Evolutionary conservation across 2,329 filamentous ascomycete species (phyloP), one percentile per base, ranked within the genome.

Genomic region (Ciborinia camelliae): DNA sequence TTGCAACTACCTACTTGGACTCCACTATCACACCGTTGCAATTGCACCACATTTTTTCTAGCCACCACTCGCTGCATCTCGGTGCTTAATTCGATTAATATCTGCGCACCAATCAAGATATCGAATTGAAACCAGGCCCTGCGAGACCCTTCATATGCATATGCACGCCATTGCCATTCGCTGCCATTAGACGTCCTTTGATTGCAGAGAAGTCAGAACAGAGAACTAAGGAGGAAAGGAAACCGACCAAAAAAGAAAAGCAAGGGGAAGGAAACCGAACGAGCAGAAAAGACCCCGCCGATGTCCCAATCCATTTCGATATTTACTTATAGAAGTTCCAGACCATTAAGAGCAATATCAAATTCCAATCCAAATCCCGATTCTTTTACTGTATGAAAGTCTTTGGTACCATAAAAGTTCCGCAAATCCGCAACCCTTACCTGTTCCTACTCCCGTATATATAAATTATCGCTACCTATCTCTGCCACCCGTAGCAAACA

Each of bases 161-260:
- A 39, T 60, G 57, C 57, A 58, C n/a, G 9, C 23, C 41, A 58
- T 32, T n/a, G n/a, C n/a, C n/a, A n/a, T n/a, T n/a, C 39, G 41
- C 28, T 58, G 41, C 39, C 41, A 57, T 57, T 18, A 52, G 50
- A 35, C 37, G n/a, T 26, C 52, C 23, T 43, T n/a, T n/a, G n/a
- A 20, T 32, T 23, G 39, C 14, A 45, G 26, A 39, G 32, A 37
- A 20, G 18, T 15, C 23, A 37, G 51, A 14, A 50, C 35, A 53
- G 30, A 8, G 20, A n/a, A 57, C 39, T 15, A 30, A 26, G 18
- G 32, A 15, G 28, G 26, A 45, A 45, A 35, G 54, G 41, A 35
- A 15, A 23, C 39, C 30, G 20, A 54, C n/a, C n/a, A n/a, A n/a
- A n/a, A n/a, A n/a, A 45, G 18, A n/a, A 45, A n/a, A n/a, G 18